phyloP scores from a whole-genome alignment of 192 early-diverging fungal genomes.

The Phycomyces blakesleeanus region DNA sequence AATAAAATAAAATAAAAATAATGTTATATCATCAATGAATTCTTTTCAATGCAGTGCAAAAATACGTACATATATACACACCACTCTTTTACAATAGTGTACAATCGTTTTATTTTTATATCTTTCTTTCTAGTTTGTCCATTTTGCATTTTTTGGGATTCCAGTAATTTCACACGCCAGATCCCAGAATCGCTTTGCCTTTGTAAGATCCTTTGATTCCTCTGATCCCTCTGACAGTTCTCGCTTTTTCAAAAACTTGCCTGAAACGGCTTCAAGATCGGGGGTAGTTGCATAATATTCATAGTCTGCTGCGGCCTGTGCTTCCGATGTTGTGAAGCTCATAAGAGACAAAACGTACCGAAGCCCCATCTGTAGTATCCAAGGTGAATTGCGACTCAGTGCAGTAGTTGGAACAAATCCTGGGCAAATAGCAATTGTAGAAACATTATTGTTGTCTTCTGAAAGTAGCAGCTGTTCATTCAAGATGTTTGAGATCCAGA shows the following conservation, averaged over 20 bases:
- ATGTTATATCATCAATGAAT: too few relatives aligned
- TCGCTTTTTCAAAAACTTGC: constrained; percentile 6
- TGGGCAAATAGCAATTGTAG: constrained; percentile 14
- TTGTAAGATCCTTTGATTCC: constrained; percentile 8
- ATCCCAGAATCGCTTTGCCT: constrained; percentile 14
- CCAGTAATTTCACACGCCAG: constrained; percentile 4
- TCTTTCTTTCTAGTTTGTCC: background rate
- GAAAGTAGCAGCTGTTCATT: background rate
- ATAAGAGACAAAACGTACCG: constrained; percentile 1
- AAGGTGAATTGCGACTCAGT: constrained; percentile 9
- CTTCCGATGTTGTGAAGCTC: constrained; percentile 17
- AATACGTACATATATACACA: too few relatives aligned
- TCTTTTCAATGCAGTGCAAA: too few relatives aligned
- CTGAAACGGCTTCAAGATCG: constrained; percentile 1
- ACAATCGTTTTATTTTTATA: background rate
- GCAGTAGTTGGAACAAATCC: constrained; percentile 29
- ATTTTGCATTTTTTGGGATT: background rate
- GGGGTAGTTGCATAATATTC: constrained; percentile 18
- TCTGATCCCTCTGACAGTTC: constrained; percentile 3
- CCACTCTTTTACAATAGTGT: too few relatives aligned
- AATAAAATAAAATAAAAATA: too few relatives aligned
- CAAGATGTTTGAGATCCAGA: constrained; percentile 12
- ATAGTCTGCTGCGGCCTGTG: constrained; percentile 14
- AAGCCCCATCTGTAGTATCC: constrained; percentile 2
- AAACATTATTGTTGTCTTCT: background rate